Evolutionary conservation across 2,329 filamentous ascomycete genomes (phyloP), one percentile per base, ranked within the genome.

Genomic region (Alternaria sp.): DNA sequence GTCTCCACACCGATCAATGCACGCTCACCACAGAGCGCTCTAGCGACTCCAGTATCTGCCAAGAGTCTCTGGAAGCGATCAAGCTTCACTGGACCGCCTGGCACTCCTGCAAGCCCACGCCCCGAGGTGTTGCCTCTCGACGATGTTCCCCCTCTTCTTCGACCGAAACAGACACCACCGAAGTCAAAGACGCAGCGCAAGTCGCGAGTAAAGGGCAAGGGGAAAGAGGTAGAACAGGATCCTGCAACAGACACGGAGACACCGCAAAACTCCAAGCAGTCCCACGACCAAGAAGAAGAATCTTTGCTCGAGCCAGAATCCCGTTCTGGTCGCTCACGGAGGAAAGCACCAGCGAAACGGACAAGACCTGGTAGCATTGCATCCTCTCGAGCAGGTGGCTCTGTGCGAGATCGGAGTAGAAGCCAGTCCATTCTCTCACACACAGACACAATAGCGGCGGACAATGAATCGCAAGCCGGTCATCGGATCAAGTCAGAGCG

Each of bases 391-490:
- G 77, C 82, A 27, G 81, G 79, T 41, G 80, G 80, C 5, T 82
- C 82, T 16, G 66, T 76, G 27, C 79, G 80, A 60, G 79, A 78
- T 48, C 77, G 81, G 12, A 84, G 82, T 49, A 75, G 83, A 51
- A 85, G 83, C 65, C 82, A 82, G 36, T 85, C 83, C 12, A 76
- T 84, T 45, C 71, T 80, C 14, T 84, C 82, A 2, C 80, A 82
- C 45, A 78, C 79, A 5, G 82, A 82, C 25, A 80, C 78, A 0
- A 59, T 80, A 34, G 74, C 76, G 4, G 67, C 73, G n/a, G 79
- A 81, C 52, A 79, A 76, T 27, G 79, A 80, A 14, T 79, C 79
- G 10, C 69, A 74, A 40, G 72, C 73, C 32, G 76, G 76, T 27
- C 75, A 77, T 43, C 70, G 70, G 22, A 79, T 85, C 60, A 85